Evolutionary conservation across 768 basidiomycete species (phyloP), one percentile per base, ranked within the genome.

Genomic region (Ephemerocybe angulata): DNA sequence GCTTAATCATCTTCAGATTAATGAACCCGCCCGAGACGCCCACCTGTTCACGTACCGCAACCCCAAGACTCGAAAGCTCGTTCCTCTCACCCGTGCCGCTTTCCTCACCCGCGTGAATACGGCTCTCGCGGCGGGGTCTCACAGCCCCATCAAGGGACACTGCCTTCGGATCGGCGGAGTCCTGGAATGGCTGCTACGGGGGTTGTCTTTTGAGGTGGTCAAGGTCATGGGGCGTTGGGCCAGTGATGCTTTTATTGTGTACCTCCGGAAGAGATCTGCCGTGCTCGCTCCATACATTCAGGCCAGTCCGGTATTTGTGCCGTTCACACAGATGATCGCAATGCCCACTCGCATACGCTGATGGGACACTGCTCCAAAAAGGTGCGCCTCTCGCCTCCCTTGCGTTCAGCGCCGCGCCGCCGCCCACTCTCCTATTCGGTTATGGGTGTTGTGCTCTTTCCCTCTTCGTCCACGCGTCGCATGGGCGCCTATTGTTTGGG

Each of bases 1-100:
- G 1, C 7, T 50, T 0, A 62, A 62, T 33, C 69, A 72, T 35
- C 30, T 69, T 13, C 15, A 1, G 0, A 13, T 70, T 44, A 71
- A 70, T 57, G 27, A 57, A 6, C 64, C 66, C 0, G 28, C 47
- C 0, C 41, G 24, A 1, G 28, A 59, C 17, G 55, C 12, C 3
- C 67, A 55, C 48, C 33, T 58, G 5, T 60, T 55, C 25, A 7
- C 35, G 12, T 57, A 17, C 10, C 8, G 33, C 10, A 8, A 35
- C 33, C n/a, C n/a, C n/a, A n/a, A n/a, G n/a, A 35, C 10, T 35
- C 17, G 10, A 35, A 17, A 17, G 8, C 17, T 35, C 17, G 10
- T 8, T 35, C 33, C 33, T 35, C 17, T 35, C 8, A 35, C 33
- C 8, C 8, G 17, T 8, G 8, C 33, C 10, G 33, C 33, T 17